phyloP scores from a whole-genome alignment of 1,139 yeast genomes.

The Tardiomyces blankii region DNA sequence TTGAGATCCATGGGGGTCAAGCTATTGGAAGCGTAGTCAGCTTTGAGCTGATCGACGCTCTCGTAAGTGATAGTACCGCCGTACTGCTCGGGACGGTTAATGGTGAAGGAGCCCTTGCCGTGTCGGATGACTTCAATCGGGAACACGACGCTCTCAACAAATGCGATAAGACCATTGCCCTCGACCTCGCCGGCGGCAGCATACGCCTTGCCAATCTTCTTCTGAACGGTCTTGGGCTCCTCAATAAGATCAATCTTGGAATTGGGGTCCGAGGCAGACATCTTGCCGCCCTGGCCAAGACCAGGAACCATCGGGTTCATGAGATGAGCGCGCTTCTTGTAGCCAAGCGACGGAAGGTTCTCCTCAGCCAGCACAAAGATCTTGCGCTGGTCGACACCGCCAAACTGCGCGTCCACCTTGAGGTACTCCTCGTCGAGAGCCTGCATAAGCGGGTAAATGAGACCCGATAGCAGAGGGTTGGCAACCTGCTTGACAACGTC shows the following conservation, averaged over 20 bases:
- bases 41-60: slow-evolving; percentile 57
- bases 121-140: slow-evolving; percentile 73
- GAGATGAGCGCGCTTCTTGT: slow-evolving; percentile 94
- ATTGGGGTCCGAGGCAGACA: slow-evolving; percentile 98
- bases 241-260: slow-evolving; percentile 91
- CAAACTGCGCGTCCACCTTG: slow-evolving; percentile 88
- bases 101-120: slow-evolving; percentile 46
- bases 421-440: slow-evolving; percentile 92
- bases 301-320: slow-evolving; percentile 99
- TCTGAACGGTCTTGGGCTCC: slow-evolving; percentile 75
- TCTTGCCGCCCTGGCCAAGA: slow-evolving; percentile 87
- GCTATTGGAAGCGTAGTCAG: slow-evolving; percentile 58
- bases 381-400: slow-evolving; percentile 98
- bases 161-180: slow-evolving; percentile 83
- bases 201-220: slow-evolving; percentile 86
- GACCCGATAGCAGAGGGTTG: slow-evolving; percentile 85
- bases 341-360: slow-evolving; percentile 73
- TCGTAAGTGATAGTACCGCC: slow-evolving; percentile 82
- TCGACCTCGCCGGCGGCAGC: slow-evolving; percentile 93
- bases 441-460: slow-evolving; percentile 97
- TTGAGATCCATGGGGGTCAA: slow-evolving; percentile 92
- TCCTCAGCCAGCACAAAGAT: slow-evolving; percentile 97
- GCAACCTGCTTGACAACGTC: slow-evolving; percentile 98
- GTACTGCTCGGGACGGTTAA: slow-evolving; percentile 91
- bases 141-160: slow-evolving; percentile 70